A percentile compares a stretch with the other conserved stretches of the same genome.
Conservation (phyloP, 2,329 filamentous ascomycete species). For the Magnaporthiopsis incrustans region DNA sequence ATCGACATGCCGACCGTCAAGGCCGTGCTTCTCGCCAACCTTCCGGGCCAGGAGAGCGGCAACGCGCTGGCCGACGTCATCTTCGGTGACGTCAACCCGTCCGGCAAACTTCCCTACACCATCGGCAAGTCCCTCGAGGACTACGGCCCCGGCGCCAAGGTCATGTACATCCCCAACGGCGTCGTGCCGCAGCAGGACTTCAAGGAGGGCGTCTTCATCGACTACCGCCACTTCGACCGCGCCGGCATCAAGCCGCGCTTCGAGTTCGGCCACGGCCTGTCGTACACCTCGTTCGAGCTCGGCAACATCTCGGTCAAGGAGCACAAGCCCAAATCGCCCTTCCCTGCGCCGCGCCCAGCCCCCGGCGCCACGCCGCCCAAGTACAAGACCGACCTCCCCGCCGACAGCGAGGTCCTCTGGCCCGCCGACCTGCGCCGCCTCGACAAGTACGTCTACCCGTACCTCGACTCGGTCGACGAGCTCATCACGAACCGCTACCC, state of each 20-base stretch:
- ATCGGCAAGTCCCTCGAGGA: slow-evolving; percentile 67
- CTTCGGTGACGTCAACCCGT: slow-evolving; percentile 66
- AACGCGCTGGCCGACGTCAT: slow-evolving; percentile 73
- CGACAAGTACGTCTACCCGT: slow-evolving; percentile 67
- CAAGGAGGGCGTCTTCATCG: slow-evolving; percentile 74
- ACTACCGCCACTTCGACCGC: slow-evolving; percentile 86
- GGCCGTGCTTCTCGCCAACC: slow-evolving; percentile 71
- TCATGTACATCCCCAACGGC: slow-evolving; percentile 62
- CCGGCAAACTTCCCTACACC: slow-evolving; percentile 81
- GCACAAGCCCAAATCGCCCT: slow-evolving; percentile 35
- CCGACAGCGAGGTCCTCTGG: slow-evolving; percentile 49
- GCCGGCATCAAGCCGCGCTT: slow-evolving; percentile 65
- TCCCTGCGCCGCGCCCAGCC: slow-evolving; percentile 27
- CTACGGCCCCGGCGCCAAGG: slow-evolving; percentile 63
- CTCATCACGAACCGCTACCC: slow-evolving; percentile 29
- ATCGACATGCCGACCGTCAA: slow-evolving; percentile 70
- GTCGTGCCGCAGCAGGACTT: slow-evolving; percentile 76
- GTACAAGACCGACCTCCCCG: slow-evolving; percentile 48
- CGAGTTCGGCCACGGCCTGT: slow-evolving; percentile 80
- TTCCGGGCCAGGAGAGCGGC: slow-evolving; percentile 82
- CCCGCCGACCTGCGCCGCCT: slow-evolving; percentile 53
- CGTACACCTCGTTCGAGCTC: slow-evolving; percentile 68
- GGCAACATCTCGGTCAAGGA: slow-evolving; percentile 40
- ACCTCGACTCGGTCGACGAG: slow-evolving; percentile 45
- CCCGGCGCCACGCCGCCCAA: slow-evolving; percentile 40